Evolutionary conservation across 2,329 filamentous ascomycete species (phyloP).

Genomic region (Cordyceps militaris): DNA sequence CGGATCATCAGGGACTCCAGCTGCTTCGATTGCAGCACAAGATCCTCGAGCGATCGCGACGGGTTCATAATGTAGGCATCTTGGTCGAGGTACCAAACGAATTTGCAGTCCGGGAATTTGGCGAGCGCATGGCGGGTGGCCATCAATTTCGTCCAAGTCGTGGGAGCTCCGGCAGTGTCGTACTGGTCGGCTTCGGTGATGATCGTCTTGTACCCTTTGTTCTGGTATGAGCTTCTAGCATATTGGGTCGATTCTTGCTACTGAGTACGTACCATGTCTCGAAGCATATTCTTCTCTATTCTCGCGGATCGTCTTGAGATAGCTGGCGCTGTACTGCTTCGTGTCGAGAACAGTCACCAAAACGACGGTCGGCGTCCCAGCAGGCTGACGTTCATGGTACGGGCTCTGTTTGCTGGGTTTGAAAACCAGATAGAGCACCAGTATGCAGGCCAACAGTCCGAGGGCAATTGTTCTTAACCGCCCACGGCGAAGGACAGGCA

Average conservation of each 20-base stretch:
- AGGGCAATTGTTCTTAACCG: constrained; percentile 55
- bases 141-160: constrained; percentile 71
- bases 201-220: constrained; percentile 75
- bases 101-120: constrained; percentile 66
- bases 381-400: constrained; percentile 33
- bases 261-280: constrained; percentile 62
- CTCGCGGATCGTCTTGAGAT: constrained; percentile 66
- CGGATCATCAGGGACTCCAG: constrained; percentile 77
- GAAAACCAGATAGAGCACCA: constrained; percentile 55
- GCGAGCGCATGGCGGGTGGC: constrained; percentile 85
- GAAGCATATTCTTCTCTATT: constrained; percentile 82
- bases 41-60: constrained; percentile 57
- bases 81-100: constrained; percentile 81
- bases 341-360: constrained; percentile 81
- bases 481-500: constrained; percentile 50
- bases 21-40: constrained; percentile 59
- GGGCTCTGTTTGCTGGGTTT: constrained; percentile 23
- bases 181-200: constrained; percentile 74
- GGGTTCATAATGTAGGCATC: constrained; percentile 87
- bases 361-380: constrained; percentile 58
- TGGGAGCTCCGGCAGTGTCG: constrained; percentile 52
- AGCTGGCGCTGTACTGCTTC: constrained; percentile 52
- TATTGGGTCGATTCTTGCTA: background rate
- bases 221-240: background rate
- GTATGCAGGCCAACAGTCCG: constrained; percentile 45